phyloP scores from a whole-genome alignment of 2,329 filamentous ascomycete genomes.

The Aspergillus aculeatinus region DNA sequence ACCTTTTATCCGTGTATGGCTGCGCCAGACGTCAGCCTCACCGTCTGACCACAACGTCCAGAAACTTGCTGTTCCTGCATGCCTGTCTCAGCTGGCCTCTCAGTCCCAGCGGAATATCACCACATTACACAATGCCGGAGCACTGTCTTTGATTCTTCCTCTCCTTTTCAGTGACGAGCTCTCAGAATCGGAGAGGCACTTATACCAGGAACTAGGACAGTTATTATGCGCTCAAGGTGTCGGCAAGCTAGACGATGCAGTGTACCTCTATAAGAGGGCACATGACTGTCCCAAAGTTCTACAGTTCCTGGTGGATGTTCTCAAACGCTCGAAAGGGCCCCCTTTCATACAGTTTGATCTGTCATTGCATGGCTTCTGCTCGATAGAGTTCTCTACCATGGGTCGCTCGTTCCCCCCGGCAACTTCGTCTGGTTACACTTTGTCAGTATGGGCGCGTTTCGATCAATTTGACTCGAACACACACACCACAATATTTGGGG shows the following conservation, averaged over 20 bases:
- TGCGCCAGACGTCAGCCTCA: slow-evolving; percentile 59
- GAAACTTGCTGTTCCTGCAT: slow-evolving; percentile 62
- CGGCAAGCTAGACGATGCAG: slow-evolving; percentile 76
- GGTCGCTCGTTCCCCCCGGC: slow-evolving; percentile 81
- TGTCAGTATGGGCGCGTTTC: slow-evolving; percentile 84
- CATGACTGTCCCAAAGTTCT: slow-evolving; percentile 54
- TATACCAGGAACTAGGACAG: slow-evolving; percentile 67
- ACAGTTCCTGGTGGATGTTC: slow-evolving; percentile 71
- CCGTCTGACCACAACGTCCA: slow-evolving; percentile 28
- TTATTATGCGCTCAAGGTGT: slow-evolving; percentile 72
- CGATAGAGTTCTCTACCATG: slow-evolving; percentile 84
- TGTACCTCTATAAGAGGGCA: slow-evolving; percentile 67
- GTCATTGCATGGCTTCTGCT: slow-evolving; percentile 81
- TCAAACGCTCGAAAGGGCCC: slow-evolving; percentile 72
- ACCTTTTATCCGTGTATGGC: slow-evolving; percentile 50
- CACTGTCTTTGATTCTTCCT: slow-evolving; percentile 65
- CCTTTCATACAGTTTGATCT: slow-evolving; percentile 93
- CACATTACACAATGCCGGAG: slow-evolving; percentile 69
- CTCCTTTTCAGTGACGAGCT: slow-evolving; percentile 61
- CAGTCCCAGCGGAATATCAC: slow-evolving; percentile 68
- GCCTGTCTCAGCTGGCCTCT: slow-evolving; percentile 58
- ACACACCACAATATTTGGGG: slow-evolving; percentile 94
- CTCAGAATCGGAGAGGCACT: slow-evolving; percentile 55
- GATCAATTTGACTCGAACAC: slow-evolving; percentile 80
- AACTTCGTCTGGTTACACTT: slow-evolving; percentile 78